phyloP scores from a whole-genome alignment of 257 asterid species.

The Misopates orontium region DNA sequence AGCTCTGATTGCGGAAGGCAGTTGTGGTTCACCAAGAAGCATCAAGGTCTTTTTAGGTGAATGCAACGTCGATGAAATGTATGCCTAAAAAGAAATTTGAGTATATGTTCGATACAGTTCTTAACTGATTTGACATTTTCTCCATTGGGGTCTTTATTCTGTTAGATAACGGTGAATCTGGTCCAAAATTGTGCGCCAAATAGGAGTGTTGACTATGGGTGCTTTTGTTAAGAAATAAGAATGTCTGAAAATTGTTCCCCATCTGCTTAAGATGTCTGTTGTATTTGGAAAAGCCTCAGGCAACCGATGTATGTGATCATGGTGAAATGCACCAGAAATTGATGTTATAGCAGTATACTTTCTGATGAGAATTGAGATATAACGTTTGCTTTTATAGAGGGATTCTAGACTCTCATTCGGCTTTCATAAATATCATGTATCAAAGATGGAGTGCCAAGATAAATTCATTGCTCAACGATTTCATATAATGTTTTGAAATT shows the following conservation, averaged over 20 bases:
- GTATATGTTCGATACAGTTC: background rate
- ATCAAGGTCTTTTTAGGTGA: slow-evolving; percentile 89
- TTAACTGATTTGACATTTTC: background rate
- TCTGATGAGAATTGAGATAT: too few species aligned
- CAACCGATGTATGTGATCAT: background rate
- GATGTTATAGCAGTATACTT: background rate
- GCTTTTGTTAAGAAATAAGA: slow-evolving; percentile 25
- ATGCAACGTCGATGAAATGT: slow-evolving; percentile 84
- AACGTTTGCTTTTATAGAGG: too few species aligned
- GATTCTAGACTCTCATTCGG: too few species aligned
- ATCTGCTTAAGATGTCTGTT: background rate
- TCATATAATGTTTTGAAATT: too few species aligned
- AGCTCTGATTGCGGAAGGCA: slow-evolving; percentile 97
- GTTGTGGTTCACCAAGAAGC: slow-evolving; percentile 94
- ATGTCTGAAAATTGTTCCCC: background rate
- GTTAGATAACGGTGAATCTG: background rate
- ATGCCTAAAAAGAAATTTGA: slow-evolving; percentile 37
- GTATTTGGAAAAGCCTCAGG: slow-evolving; percentile 5
- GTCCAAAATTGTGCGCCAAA: too few species aligned
- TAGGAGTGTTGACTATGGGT: slow-evolving; percentile 12
- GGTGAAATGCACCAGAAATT: background rate
- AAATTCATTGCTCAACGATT: too few species aligned
- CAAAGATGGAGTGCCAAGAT: too few species aligned
- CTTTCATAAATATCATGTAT: too few species aligned
- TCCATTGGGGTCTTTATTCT: slow-evolving; percentile 8